Evolutionary conservation across 78 protist species (phyloP).

Genomic region (Neovahlkampfia damariscottae): DNA sequence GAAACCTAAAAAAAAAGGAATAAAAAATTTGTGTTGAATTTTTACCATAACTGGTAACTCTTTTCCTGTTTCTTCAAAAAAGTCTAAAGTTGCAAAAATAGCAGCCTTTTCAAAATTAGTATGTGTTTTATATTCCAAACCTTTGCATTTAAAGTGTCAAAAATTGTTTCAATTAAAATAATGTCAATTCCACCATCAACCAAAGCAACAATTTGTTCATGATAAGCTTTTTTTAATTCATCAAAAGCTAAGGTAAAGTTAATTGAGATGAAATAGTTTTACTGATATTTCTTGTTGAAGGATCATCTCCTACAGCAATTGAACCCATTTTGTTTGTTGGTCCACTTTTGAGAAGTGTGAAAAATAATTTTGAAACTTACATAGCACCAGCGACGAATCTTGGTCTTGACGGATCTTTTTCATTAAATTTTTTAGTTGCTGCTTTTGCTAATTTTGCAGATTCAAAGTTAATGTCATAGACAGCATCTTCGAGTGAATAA

Average conservation of each 20-base stretch:
- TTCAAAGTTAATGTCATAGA: constrained; percentile 45
- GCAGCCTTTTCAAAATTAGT: constrained; percentile 65
- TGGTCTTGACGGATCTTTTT: constrained; percentile 26
- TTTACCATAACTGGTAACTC: constrained; percentile 18
- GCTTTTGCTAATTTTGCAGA: constrained; percentile 51
- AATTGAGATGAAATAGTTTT: not conserved
- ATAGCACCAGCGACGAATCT: constrained; percentile 92
- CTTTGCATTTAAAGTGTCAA: constrained; percentile 96
- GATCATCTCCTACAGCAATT: constrained; percentile 86
- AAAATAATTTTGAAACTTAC: too few species aligned
- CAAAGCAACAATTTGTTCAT: constrained; percentile 73
- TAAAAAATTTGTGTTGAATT: not conserved
- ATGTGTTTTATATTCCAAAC: too few species aligned
- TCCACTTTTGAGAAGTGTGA: too few species aligned
- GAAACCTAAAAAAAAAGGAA: constrained; percentile 42
- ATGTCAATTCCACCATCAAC: constrained; percentile 91
- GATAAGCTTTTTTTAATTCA: constrained; percentile 78
- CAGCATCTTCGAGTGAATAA: constrained; percentile 67
- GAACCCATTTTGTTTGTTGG: constrained; percentile 93
- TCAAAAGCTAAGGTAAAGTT: constrained; percentile 40
- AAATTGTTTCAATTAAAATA: constrained; percentile 93
- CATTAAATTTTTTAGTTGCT: constrained; percentile 25
- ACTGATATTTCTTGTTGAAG: constrained; percentile 74
- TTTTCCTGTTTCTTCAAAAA: constrained; percentile 42
- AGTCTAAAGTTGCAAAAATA: constrained; percentile 70